These are phyloP conservation scores for Lizonia empirigonia DNA, from an alignment of 2,329 filamentous ascomycete genomes.

Conservation along the genomic window DNA sequence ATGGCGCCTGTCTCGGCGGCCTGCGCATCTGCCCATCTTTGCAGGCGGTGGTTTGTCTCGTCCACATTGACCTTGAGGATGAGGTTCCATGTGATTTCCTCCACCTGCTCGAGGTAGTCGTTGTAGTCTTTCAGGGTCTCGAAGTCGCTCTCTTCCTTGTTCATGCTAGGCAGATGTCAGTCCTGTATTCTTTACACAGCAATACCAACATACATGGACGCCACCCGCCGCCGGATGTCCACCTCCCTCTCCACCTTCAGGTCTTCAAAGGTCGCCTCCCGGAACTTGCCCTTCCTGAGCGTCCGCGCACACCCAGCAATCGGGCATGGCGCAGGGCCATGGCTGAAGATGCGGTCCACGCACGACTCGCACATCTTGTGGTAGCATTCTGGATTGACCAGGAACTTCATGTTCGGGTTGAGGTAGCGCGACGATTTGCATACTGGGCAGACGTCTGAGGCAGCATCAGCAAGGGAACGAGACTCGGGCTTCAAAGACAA, in stretches of 20 bases:
- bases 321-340: slow-evolving; percentile 89
- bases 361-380: slow-evolving; percentile 98
- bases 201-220: slow-evolving; percentile 44
- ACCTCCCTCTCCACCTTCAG: slow-evolving; percentile 89
- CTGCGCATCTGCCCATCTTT: slow-evolving; percentile 76
- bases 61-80: slow-evolving; percentile 73
- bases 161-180: slow-evolving; percentile 66
- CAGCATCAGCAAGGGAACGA: slow-evolving; percentile 31
- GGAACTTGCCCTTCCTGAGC: slow-evolving; percentile 82
- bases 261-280: slow-evolving; percentile 87
- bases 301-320: slow-evolving; percentile 88
- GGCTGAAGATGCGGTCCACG: slow-evolving; percentile 90
- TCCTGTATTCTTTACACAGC: too few species aligned
- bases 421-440: slow-evolving; percentile 97
- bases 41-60: slow-evolving; percentile 65
- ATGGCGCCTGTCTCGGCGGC: slow-evolving; percentile 56
- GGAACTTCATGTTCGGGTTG: slow-evolving; percentile 90
- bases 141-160: slow-evolving; percentile 89
- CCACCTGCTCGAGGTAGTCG: slow-evolving; percentile 91
- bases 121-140: slow-evolving; percentile 83
- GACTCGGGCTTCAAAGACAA: slow-evolving; percentile 34
- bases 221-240: slow-evolving; percentile 83
- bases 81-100: slow-evolving; percentile 87
- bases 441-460: slow-evolving; percentile 83
- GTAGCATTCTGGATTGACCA: slow-evolving; percentile 98